Evolutionary conservation across 495 filamentous ascomycete genomes (phyloP), one percentile per base, ranked within the genome.

Genomic region (Extremus antarcticus): DNA sequence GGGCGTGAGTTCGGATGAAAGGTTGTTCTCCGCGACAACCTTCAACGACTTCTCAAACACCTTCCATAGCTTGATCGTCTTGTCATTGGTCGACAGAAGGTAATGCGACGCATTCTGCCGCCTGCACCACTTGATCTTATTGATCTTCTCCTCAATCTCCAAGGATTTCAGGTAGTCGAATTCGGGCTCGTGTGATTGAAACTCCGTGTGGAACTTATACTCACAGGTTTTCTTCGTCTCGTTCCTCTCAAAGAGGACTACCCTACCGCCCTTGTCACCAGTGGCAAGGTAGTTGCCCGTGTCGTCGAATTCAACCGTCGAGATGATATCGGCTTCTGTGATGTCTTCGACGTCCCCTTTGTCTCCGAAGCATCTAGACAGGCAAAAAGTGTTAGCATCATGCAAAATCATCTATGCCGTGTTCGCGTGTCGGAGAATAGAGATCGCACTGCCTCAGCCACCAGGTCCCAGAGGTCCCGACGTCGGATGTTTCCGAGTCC

Each of bases 161-260:
- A 98, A 78, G 20, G 92, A 98, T 74, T 98, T 98, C 54, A 98
- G 81, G 70, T 98, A 98, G 68, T 98, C 92, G 70, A 98, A 98
- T 70, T 98, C 92, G 20, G 92, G 92, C 69, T 98, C 92, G 72
- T 98, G 92, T 51, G 92, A 98, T 77, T 98, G 92, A 59, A 98
- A 98, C 67, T 98, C 92, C 65, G 92, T 98, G 69, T 98, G 92
- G 71, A 98, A 98, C 70, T 98, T 98, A 78, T 98, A 98, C 72
- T 98, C 92, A 79, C 92, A 98, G 15, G 92, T 96, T 85, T 97
- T 98, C 83, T 97, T 97, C 68, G 90, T 94, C 71, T 98, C 94
- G 63, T 98, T 98, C 60, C 92, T 81, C 72, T 98, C 92, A 64
- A 98, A 98, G 57, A 98, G 73, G 50, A 98, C 92, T 55, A 98